Evolutionary conservation across 495 filamentous ascomycete genomes (phyloP).

Genomic region (Aspergillus steynii): DNA sequence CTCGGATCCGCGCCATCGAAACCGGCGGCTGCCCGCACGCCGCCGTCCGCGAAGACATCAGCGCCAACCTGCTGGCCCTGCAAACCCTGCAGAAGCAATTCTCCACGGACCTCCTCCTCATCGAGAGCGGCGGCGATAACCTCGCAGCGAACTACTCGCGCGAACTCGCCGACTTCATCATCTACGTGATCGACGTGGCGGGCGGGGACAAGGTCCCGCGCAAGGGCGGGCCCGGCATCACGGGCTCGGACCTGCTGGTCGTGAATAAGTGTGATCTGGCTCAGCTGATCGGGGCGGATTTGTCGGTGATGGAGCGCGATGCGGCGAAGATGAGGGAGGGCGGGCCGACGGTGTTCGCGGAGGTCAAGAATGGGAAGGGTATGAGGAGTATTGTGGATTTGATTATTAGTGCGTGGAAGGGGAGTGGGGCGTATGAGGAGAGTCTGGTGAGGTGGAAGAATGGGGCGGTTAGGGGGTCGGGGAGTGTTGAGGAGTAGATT

Average conservation of each 20-base stretch:
- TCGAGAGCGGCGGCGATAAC: constrained; percentile 95
- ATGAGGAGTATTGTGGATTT: constrained; percentile 83
- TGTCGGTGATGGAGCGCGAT: constrained; percentile 94
- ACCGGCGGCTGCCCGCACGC: constrained; percentile 98
- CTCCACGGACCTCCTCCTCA: constrained; percentile 74
- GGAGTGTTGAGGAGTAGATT: constrained; percentile 33
- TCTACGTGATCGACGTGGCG: constrained; percentile 96
- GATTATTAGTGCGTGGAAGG: constrained; percentile 90
- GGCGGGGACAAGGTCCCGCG: constrained; percentile 97
- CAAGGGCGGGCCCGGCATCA: constrained; percentile 96
- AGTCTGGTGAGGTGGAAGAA: constrained; percentile 54
- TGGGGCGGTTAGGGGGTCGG: constrained; percentile 49
- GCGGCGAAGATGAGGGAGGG: constrained; percentile 93
- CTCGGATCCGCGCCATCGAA: constrained; percentile 91
- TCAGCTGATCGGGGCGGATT: constrained; percentile 85
- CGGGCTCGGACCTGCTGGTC: constrained; percentile 86
- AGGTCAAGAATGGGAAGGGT: constrained; percentile 88
- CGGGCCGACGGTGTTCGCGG: constrained; percentile 93
- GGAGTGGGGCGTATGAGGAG: constrained; percentile 69
- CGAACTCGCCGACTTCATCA: constrained; percentile 93
- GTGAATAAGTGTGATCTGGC: constrained; percentile 98
- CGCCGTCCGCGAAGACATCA: constrained; percentile 96
- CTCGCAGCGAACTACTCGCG: constrained; percentile 93
- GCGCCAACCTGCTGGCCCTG: constrained; percentile 85
- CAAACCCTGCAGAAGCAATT: constrained; percentile 81